These are phyloP conservation scores for Cryptococcus sp. DNA, from an alignment of 1,284 basidiomycete genomes.

Conservation along the genomic window DNA sequence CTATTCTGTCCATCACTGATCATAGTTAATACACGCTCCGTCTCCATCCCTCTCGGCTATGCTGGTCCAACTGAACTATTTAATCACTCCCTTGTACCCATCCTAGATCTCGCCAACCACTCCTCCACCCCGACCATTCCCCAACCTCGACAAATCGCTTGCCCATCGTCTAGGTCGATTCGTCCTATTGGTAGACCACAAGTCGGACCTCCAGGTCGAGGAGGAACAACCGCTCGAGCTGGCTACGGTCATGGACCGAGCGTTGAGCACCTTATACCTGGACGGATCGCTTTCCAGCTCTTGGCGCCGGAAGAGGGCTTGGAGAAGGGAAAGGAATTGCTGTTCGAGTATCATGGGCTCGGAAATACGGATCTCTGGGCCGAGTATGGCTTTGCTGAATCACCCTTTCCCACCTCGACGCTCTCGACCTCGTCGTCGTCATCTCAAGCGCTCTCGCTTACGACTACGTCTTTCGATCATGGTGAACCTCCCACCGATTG, in stretches of 20 bases:
- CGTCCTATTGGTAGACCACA: background rate
- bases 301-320: slow-evolving; percentile 52
- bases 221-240: no score
- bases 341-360: slow-evolving; percentile 69
- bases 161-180: slow-evolving; percentile 9
- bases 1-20: background rate
- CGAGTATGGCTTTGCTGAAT: slow-evolving; percentile 74
- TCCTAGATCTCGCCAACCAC: slow-evolving; percentile 83
- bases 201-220: background rate
- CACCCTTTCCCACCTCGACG: background rate
- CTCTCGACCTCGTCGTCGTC: background rate
- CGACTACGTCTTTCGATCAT: no score
- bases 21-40: slow-evolving; percentile 77
- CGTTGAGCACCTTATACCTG: slow-evolving; percentile 44
- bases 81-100: slow-evolving; percentile 75
- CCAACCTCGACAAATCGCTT: slow-evolving; percentile 21
- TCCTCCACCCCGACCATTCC: slow-evolving; percentile 35
- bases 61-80: slow-evolving; percentile 49
- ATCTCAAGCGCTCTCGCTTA: no score
- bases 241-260: no score
- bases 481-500: background rate
- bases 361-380: slow-evolving; percentile 65
- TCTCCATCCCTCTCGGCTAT: slow-evolving; percentile 64
- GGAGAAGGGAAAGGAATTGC: slow-evolving; percentile 57
- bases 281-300: slow-evolving; percentile 52